These are phyloP conservation scores for Brassica incana DNA, from an alignment of 345 rosid genomes.

Conservation along the genomic window DNA sequence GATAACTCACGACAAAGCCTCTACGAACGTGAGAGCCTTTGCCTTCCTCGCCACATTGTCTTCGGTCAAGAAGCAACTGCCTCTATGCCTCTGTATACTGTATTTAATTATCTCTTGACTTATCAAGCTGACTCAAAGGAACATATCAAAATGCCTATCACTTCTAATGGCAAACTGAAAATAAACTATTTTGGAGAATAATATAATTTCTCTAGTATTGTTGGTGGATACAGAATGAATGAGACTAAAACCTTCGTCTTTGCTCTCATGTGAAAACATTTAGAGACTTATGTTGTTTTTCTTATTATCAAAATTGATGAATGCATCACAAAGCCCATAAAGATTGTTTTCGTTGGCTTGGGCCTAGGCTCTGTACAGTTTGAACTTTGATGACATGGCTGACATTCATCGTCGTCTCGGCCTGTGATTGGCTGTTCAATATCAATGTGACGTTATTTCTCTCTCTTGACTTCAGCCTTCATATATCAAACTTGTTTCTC, in stretches of 20 bases:
- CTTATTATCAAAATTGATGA: no score
- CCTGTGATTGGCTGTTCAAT: conserved; percentile 33
- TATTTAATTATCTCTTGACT: no score
- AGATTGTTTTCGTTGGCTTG: conserved; percentile 3
- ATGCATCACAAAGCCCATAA: neutral
- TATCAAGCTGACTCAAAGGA: no score
- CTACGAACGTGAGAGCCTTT: no score
- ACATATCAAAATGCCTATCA: neutral
- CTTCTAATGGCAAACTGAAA: neutral
- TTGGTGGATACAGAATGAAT: no score
- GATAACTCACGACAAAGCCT: no score
- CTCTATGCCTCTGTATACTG: no score
- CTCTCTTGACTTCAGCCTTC: neutral
- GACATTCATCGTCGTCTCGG: neutral
- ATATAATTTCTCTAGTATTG: neutral
- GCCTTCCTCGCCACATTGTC: no score
- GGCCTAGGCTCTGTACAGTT: neutral
- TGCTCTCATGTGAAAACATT: neutral
- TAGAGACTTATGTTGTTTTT: no score
- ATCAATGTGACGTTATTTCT: conserved; percentile 26
- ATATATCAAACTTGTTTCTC: conserved; percentile 16
- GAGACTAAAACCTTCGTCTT: neutral
- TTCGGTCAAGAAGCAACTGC: no score
- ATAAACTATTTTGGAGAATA: neutral
- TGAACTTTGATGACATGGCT: conserved; percentile 36